phyloP scores from a whole-genome alignment of 2,329 filamentous ascomycete species.

The Rhexocercosporidium sp. region DNA sequence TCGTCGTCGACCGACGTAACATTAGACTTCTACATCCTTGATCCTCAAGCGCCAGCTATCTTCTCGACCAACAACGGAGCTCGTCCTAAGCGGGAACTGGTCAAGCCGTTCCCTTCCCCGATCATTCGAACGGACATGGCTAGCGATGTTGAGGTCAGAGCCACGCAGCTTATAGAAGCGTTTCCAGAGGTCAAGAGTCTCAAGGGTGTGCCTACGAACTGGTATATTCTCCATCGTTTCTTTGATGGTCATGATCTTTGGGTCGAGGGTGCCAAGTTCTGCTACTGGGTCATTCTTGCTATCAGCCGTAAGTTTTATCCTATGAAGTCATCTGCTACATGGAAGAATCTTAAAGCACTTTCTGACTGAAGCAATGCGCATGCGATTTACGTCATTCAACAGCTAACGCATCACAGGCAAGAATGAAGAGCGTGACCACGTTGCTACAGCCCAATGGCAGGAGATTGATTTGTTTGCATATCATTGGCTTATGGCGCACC shows the following conservation, averaged over 20 bases:
- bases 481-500: constrained; percentile 26
- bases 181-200: constrained; percentile 24
- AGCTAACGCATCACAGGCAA: not conserved
- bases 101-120: constrained; percentile 9
- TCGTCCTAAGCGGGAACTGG: constrained; percentile 18
- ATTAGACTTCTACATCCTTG: constrained; percentile 5
- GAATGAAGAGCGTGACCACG: not conserved
- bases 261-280: constrained; percentile 38
- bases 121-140: constrained; percentile 16
- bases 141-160: constrained; percentile 17
- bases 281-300: constrained; percentile 37
- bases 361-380: not conserved
- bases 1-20: not conserved
- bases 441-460: not conserved
- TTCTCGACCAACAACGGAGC: constrained; percentile 20
- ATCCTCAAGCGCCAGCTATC: not conserved
- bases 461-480: constrained; percentile 30
- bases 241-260: constrained; percentile 43
- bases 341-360: not conserved
- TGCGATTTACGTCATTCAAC: not conserved
- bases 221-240: constrained; percentile 40
- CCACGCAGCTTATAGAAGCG: constrained; percentile 14
- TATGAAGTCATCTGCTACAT: not conserved
- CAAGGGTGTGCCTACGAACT: constrained; percentile 19
- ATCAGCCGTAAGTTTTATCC: constrained; percentile 26